Percentiles rank a stretch among this genome's conserved stretches.
phyloP scores from a whole-genome alignment of 352 stramenopile genomes.

The Aphanomyces euteiches region DNA sequence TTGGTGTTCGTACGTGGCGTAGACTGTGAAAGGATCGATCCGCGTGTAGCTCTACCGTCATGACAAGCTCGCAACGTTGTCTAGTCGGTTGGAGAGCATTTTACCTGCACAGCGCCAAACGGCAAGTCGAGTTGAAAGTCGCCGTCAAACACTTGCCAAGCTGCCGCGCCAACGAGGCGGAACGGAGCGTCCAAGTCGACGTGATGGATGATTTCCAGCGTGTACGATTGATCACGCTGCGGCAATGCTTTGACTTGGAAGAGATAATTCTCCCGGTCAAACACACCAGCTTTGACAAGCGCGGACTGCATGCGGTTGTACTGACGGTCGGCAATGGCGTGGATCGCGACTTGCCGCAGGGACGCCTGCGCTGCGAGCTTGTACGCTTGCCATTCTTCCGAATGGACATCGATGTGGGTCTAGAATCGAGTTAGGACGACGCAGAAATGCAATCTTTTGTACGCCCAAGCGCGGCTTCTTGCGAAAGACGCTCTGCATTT shows the following conservation, averaged over 20 bases:
- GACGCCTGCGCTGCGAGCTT: not conserved
- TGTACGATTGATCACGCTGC: not conserved
- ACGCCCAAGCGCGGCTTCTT: slow-evolving; percentile 18
- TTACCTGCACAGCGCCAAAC: not conserved
- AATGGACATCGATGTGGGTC: not conserved
- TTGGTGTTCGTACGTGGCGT: not conserved
- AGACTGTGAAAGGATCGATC: not conserved
- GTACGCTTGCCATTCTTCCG: slow-evolving; percentile 3
- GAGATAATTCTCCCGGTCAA: not conserved
- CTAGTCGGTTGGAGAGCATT: no score
- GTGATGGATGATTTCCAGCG: not conserved
- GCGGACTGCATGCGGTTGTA: not conserved
- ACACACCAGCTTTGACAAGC: slow-evolving; percentile 7
- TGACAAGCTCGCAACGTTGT: no score
- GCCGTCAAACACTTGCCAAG: slow-evolving; percentile 2
- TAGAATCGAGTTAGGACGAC: not conserved
- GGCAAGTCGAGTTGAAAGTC: not conserved
- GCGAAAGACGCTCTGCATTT: slow-evolving; percentile 13
- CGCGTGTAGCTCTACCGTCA: not conserved
- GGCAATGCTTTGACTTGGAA: not conserved
- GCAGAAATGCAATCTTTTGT: not conserved
- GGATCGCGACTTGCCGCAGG: not conserved
- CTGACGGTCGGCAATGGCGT: slow-evolving; percentile 14
- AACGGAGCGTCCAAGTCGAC: not conserved
- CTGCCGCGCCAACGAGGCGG: not conserved